These are phyloP conservation scores for Marchantia paleacea DNA, from an alignment of 225 moss, liverwort and hornwort species.

Conservation along the genomic window DNA sequence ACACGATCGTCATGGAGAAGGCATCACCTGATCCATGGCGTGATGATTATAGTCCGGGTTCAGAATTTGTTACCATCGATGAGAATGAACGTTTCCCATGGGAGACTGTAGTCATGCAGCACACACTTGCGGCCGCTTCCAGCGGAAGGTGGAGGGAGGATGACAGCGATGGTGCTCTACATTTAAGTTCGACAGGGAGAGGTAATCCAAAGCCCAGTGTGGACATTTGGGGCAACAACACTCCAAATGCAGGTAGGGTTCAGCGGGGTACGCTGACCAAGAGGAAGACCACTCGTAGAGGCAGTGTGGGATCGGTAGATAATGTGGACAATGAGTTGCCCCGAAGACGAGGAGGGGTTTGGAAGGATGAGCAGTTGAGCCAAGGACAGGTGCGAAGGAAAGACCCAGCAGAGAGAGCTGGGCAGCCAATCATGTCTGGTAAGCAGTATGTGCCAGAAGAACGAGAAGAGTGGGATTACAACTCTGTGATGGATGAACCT, in stretches of 20 bases:
- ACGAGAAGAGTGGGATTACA: conserved; percentile 6
- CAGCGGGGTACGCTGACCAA: conserved; percentile 34
- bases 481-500: conserved; percentile 13
- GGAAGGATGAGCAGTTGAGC: conserved; percentile 24
- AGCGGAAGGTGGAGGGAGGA: conserved; percentile 15
- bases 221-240: conserved; percentile 38
- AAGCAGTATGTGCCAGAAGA: conserved; percentile 14
- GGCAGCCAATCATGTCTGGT: conserved; percentile 8
- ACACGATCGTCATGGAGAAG: background rate
- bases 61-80: background rate
- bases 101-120: background rate
- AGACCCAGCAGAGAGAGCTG: conserved; percentile 8
- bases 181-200: conserved; percentile 8
- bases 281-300: conserved; percentile 28
- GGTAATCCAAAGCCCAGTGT: conserved; percentile 12
- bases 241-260: conserved; percentile 14
- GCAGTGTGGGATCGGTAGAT: conserved; percentile 28
- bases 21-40: conserved; percentile 35
- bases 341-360: conserved; percentile 12
- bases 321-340: conserved; percentile 22
- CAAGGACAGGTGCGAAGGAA: conserved; percentile 12
- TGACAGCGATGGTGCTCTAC: conserved; percentile 9
- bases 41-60: background rate
- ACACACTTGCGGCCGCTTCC: background rate
- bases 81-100: background rate